Percentiles rank a stretch among this genome's conserved stretches.
phyloP scores from a whole-genome alignment of 2,329 filamentous ascomycete genomes.

The Hymenoscyphus infarciens region DNA sequence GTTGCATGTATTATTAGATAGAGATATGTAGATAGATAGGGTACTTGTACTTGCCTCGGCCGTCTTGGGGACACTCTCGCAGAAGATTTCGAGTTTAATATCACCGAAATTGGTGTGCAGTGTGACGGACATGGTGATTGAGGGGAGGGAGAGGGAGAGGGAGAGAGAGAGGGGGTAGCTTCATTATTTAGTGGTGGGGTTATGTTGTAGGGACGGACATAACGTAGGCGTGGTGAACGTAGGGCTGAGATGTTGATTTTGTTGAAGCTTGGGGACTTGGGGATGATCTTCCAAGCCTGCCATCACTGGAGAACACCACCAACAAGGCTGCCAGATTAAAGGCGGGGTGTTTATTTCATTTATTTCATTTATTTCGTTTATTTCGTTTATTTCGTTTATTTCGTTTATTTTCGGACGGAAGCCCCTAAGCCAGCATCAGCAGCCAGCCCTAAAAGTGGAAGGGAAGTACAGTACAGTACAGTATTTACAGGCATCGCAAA shows the following conservation, averaged over 20 bases:
- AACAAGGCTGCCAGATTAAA: not conserved
- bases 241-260: conserved; percentile 19
- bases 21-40: not conserved
- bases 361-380: too few species aligned
- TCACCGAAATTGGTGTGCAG: conserved; percentile 87
- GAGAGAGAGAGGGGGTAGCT: not conserved
- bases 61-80: conserved; percentile 89
- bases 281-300: not conserved
- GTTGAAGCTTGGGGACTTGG: not conserved
- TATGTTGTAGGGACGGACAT: not conserved
- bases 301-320: not conserved
- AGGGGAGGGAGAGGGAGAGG: too few species aligned
- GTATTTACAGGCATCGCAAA: too few species aligned
- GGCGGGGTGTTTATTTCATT: not conserved
- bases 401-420: too few species aligned
- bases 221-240: too few species aligned
- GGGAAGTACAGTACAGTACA: too few species aligned
- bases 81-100: conserved; percentile 95
- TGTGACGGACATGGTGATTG: conserved; percentile 56
- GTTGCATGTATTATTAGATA: not conserved
- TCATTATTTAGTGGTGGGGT: conserved; percentile 16
- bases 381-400: too few species aligned
- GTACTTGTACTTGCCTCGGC: conserved; percentile 60
- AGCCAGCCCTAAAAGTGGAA: too few species aligned
- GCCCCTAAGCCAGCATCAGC: too few species aligned